These are phyloP conservation scores for Ceratocystiopsis brevicomis DNA, from an alignment of 2,329 filamentous ascomycete genomes.

Conservation along the genomic window DNA sequence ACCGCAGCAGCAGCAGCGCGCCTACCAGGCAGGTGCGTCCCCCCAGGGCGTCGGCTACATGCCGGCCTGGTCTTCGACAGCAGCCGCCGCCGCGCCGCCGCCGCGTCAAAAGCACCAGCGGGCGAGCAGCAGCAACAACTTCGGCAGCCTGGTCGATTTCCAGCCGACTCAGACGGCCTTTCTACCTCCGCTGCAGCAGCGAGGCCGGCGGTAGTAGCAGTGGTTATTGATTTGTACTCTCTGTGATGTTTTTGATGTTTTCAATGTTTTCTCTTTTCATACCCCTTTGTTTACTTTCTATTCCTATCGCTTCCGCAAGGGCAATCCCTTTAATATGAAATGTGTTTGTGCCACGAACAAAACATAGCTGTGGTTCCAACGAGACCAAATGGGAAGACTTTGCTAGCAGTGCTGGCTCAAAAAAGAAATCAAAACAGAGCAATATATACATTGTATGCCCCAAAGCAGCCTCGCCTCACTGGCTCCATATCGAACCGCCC, in stretches of 20 bases:
- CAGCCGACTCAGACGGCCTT: slow-evolving; percentile 21
- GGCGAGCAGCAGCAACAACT: background rate
- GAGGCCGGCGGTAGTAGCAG: too few relatives aligned
- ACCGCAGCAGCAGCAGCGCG: background rate
- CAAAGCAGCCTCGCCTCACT: too few relatives aligned
- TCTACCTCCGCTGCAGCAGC: slow-evolving; percentile 16
- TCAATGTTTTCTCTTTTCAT: too few relatives aligned
- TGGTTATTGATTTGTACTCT: background rate
- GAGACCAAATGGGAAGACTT: too few relatives aligned
- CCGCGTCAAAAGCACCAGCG: background rate
- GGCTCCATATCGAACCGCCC: too few relatives aligned
- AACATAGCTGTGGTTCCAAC: too few relatives aligned
- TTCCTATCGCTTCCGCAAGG: too few relatives aligned
- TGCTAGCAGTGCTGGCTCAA: background rate
- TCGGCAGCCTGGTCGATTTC: slow-evolving; percentile 18
- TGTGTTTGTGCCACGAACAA: too few relatives aligned
- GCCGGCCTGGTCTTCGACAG: background rate
- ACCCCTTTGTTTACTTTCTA: too few relatives aligned
- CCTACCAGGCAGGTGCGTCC: background rate
- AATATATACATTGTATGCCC: too few relatives aligned
- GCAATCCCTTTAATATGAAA: too few relatives aligned
- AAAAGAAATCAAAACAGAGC: background rate
- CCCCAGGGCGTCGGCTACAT: background rate
- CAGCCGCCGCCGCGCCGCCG: background rate
- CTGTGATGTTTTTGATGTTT: too few relatives aligned